Evolutionary conservation across 148 eudicot species (phyloP), one percentile per base, ranked within the genome.

Genomic region (Dysphania ambrosioides): DNA sequence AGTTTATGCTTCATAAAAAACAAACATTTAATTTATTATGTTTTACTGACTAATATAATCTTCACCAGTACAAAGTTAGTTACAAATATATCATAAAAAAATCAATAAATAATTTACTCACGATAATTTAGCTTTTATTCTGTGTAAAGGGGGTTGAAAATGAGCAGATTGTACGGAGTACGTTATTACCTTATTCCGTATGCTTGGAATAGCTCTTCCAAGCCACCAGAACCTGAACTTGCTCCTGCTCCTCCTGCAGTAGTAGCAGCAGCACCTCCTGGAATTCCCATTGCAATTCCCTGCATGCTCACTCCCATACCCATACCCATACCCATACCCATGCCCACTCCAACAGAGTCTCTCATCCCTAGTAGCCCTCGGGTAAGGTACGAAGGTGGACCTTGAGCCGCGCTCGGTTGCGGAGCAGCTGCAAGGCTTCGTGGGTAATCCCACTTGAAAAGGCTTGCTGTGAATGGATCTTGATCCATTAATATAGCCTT

Each of bases 371-470:
- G 47, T 6, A 79, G 23, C 0, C 82, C 82, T 13, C 82, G 27
- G 13, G 79, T 61, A 1, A 75, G 21, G 71, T 80, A 75, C 11
- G 79, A 65, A 6, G 70, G 12, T 1, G 72, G 36, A 8, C 30
- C 34, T 23, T 64, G 49, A 11, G 40, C 60, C 9, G 71, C 71
- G 8, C 73, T 75, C 3, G 78, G 64, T 1, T 60, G 86, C 27
- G 75, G 77, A 24, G 82, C 62, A 47, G 68, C 41, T 11, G 73
- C 63, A 35, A 80, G 55, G 24, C 72, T 60, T 18, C 82, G 31
- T 64, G 79, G 82, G 57, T 70, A 71, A 77, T 95, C 98, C 98
- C 98, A 92, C 79, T 87, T 91, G 81, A 92, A 88, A 31, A 92
- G 74, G 66, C 73, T 86, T 6, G 89, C 86, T 0, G 97, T 86